phyloP scores from a whole-genome alignment of 2,329 filamentous ascomycete species.

The Aspergillus thermomutatus region DNA sequence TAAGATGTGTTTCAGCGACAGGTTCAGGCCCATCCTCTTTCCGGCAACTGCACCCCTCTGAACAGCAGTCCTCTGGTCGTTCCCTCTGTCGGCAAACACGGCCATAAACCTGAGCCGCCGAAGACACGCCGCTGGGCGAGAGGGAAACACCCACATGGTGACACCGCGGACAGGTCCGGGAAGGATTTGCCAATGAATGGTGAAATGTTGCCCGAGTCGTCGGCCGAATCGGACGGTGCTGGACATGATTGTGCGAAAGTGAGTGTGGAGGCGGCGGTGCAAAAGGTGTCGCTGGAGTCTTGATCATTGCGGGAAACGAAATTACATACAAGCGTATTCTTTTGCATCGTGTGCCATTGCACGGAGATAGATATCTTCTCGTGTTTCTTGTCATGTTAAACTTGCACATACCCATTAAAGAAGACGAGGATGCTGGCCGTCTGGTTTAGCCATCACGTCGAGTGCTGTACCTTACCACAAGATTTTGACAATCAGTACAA shows the following conservation, averaged over 20 bases:
- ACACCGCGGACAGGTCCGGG: constrained; percentile 21
- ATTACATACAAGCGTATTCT: background rate
- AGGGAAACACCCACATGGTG: constrained; percentile 23
- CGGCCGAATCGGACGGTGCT: constrained; percentile 3
- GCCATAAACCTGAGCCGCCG: constrained; percentile 38
- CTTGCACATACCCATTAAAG: background rate
- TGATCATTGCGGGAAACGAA: background rate
- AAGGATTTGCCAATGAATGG: background rate
- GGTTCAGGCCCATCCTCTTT: constrained; percentile 16
- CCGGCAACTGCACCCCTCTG: constrained; percentile 25
- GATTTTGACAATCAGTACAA: too few species aligned
- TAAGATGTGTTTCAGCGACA: too few species aligned
- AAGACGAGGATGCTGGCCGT: background rate
- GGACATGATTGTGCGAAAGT: constrained; percentile 12
- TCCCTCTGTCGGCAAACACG: constrained; percentile 17
- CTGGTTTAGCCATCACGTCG: background rate
- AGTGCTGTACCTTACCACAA: too few species aligned
- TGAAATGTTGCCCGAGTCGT: background rate
- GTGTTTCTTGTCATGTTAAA: background rate
- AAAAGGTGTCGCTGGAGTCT: constrained; percentile 28
- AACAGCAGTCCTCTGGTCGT: constrained; percentile 3
- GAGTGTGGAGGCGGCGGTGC: constrained; percentile 34
- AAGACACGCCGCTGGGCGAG: constrained; percentile 41
- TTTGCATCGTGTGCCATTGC: background rate
- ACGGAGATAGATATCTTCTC: background rate